phyloP scores from a whole-genome alignment of 2,329 filamentous ascomycete species.

The Xylariaceae sp. region DNA sequence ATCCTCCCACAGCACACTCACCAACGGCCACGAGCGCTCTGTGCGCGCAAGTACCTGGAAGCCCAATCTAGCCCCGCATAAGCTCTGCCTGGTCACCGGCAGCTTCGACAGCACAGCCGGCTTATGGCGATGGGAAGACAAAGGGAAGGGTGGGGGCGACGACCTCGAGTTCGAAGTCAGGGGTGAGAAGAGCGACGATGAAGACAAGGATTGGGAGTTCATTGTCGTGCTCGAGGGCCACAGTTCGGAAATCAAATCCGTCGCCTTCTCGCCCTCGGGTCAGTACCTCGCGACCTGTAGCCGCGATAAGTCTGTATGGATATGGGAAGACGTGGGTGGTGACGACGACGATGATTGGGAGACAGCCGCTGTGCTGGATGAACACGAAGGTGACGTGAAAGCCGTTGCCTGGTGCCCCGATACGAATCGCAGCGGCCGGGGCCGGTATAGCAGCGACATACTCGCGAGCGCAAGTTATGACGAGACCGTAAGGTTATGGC shows the following conservation, averaged over 20 bases:
- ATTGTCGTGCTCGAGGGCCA: conserved; percentile 90
- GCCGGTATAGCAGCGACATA: conserved; percentile 60
- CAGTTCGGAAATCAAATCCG: conserved; percentile 84
- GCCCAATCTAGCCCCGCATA: conserved; percentile 56
- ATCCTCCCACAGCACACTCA: conserved; percentile 71
- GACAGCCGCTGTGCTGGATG: conserved; percentile 88
- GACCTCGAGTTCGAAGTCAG: conserved; percentile 39
- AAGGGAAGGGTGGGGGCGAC: conserved; percentile 27
- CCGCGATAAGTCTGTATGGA: conserved; percentile 93
- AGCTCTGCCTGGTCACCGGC: conserved; percentile 81
- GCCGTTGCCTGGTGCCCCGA: conserved; percentile 87
- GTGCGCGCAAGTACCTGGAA: conserved; percentile 89
- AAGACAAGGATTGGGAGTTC: conserved; percentile 85
- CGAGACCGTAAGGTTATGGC: conserved; percentile 82
- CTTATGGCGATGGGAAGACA: conserved; percentile 66
- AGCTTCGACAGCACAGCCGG: conserved; percentile 93
- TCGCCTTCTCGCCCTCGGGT: conserved; percentile 69
- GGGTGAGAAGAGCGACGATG: conserved; percentile 41
- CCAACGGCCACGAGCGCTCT: conserved; percentile 84
- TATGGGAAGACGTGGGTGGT: conserved; percentile 86
- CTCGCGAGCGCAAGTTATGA: conserved; percentile 93
- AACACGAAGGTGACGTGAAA: conserved; percentile 95
- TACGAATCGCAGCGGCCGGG: conserved; percentile 43
- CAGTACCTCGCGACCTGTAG: conserved; percentile 84
- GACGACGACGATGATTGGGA: conserved; percentile 93